Evolutionary conservation across 2,329 filamentous ascomycete genomes (phyloP).

Genomic region (Aspergillus pseudonomiae): DNA sequence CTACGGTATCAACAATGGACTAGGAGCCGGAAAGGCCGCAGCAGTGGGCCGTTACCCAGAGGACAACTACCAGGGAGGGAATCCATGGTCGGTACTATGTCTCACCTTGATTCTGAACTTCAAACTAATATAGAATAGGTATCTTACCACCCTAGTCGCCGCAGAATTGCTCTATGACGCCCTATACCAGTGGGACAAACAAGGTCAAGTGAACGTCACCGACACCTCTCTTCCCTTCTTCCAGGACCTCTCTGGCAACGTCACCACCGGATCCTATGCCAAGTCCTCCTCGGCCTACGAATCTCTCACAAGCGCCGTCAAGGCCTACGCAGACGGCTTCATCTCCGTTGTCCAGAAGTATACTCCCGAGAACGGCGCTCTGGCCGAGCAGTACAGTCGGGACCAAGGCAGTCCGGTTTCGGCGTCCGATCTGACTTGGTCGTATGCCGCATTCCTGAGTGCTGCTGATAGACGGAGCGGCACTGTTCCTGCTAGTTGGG

Average conservation of each 20-base stretch:
- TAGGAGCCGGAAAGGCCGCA: conserved; percentile 29
- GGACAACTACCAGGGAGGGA: conserved; percentile 73
- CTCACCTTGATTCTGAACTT: not conserved
- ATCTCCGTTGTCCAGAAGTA: conserved; percentile 44
- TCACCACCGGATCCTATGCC: conserved; percentile 64
- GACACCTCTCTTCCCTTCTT: conserved; percentile 71
- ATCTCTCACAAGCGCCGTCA: conserved; percentile 60
- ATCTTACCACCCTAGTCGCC: conserved; percentile 63
- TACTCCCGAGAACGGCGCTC: conserved; percentile 23
- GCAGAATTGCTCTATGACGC: conserved; percentile 79
- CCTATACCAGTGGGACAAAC: conserved; percentile 67
- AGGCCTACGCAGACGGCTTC: conserved; percentile 63
- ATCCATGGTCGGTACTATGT: conserved; percentile 72
- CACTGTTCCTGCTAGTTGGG: conserved; percentile 25
- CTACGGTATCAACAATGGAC: conserved; percentile 57
- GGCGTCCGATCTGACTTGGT: conserved; percentile 26
- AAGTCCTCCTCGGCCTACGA: conserved; percentile 57
- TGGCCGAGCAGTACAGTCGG: conserved; percentile 42
- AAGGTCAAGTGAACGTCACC: conserved; percentile 65
- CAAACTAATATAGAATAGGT: conserved; percentile 16
- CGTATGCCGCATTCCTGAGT: conserved; percentile 25
- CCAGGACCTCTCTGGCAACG: conserved; percentile 60
- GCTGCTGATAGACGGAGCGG: conserved; percentile 19
- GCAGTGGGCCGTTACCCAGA: conserved; percentile 65
- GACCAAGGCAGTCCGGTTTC: conserved; percentile 20